Evolutionary conservation across 768 basidiomycete species (phyloP).

Genomic region (Termitomyces sp.): DNA sequence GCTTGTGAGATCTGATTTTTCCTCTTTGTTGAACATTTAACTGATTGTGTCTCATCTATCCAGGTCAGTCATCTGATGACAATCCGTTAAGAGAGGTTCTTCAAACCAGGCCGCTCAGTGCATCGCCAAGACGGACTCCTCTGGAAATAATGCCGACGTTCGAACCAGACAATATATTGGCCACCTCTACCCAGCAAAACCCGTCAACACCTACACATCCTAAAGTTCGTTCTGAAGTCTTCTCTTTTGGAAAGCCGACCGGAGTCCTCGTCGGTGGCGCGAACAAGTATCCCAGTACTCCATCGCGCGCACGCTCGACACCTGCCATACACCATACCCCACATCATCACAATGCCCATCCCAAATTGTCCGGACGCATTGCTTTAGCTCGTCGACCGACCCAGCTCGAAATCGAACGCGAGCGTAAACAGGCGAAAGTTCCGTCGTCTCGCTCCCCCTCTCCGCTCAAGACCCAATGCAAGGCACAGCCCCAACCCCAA

Average conservation of each 20-base stretch:
- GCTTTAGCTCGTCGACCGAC: constrained; percentile 12
- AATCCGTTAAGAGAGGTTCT: neutral
- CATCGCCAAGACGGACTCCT: constrained; percentile 5
- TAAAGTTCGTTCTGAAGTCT: neutral
- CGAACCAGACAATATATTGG: neutral
- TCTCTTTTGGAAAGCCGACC: constrained; percentile 11
- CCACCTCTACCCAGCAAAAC: constrained; percentile 6
- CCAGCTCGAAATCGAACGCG: constrained; percentile 19
- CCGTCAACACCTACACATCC: constrained; percentile 7
- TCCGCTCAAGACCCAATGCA: constrained; percentile 41
- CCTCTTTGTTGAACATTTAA: neutral
- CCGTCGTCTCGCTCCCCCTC: constrained; percentile 58
- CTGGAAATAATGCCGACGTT: constrained; percentile 5
- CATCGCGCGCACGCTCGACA: constrained; percentile 11
- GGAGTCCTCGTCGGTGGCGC: constrained; percentile 3
- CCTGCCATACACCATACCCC: constrained; percentile 9
- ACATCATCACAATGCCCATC: constrained; percentile 9
- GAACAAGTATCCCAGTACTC: constrained; percentile 3
- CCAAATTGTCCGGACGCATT: constrained; percentile 3
- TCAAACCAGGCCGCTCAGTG: neutral
- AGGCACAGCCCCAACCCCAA: constrained; percentile 1
- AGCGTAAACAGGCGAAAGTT: constrained; percentile 27
- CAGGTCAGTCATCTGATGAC: neutral
- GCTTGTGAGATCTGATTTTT: neutral
- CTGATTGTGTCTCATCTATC: neutral